A percentile compares a stretch with the other conserved stretches of the same genome.
Conservation (phyloP, 768 basidiomycete genomes). For the Amanita fuliginea region DNA sequence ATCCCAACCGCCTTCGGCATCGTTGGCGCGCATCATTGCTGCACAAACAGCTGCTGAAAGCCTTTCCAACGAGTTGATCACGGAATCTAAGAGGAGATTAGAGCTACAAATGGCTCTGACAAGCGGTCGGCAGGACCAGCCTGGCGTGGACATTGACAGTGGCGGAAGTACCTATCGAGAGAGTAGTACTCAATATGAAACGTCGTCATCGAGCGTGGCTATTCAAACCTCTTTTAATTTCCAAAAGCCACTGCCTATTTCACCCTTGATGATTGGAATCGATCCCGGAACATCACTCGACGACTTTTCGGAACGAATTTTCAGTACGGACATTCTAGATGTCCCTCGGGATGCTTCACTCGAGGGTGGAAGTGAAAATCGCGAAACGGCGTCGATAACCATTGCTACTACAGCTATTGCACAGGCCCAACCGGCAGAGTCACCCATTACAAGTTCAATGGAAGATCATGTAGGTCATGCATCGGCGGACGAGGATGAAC, state of each 20-base stretch:
- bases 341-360: not conserved
- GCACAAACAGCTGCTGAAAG: constrained; percentile 38
- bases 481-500: not conserved
- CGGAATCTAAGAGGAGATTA: constrained; percentile 41
- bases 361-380: not conserved
- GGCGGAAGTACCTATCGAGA: not conserved
- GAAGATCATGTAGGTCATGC: not conserved
- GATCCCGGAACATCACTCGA: not conserved
- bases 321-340: not conserved
- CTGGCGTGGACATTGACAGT: not conserved
- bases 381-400: not conserved
- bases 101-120: constrained; percentile 25
- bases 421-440: not conserved
- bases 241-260: not conserved
- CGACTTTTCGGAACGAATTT: not conserved
- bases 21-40: constrained; percentile 39
- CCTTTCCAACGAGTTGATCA: constrained; percentile 46
- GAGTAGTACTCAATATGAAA: constrained; percentile 2
- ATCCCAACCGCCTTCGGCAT: constrained; percentile 21
- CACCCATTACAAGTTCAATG: not conserved
- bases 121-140: constrained; percentile 3
- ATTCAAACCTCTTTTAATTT: not conserved
- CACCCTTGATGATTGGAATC: not conserved
- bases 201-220: constrained; percentile 1
- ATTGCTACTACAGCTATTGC: not conserved